Evolutionary conservation across 1,284 basidiomycete genomes (phyloP), one percentile per base, ranked within the genome.

Genomic region (Fomitiporia mediterranea): DNA sequence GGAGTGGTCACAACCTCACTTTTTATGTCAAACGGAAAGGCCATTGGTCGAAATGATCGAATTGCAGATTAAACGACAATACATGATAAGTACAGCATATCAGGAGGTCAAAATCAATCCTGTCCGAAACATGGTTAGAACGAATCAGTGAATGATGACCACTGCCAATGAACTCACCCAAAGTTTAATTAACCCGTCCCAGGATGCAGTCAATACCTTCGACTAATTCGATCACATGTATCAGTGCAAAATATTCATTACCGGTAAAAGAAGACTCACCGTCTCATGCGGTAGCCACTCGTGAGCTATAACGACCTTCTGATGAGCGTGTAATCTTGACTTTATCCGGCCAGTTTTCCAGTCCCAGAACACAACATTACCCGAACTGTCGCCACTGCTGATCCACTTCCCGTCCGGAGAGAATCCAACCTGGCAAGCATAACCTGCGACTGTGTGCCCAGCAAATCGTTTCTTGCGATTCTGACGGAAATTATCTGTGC

Each of bases 311-410:
- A 99, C 91, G 7, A 98, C 96, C 73, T 98, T 93, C 39, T 82
- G 85, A 70, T 99, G 97, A 4, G 91, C 91, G 58, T 85, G 83
- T 57, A 99, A 72, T 44, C 94, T 77, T 61, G 92, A 95, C 71
- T 94, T 89, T 69, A 99, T 91, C 61, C 90, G 84, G 2, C 93
- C 90, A n/a, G 86, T 94, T 75, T 98, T 99, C 93, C 94, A 99
- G 72, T 99, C 97, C 97, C 96, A 99, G 72, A 98, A 97, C 13
- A 98, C 91, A 43, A 99, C 79, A 69, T 97, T 94, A 1, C 97
- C 97, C 60, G 89, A 85, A 2, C 91, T 91, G 65, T 98, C 96
- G 28, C 97, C 97, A 53, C 92, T 95, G 65, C 91, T 95, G 65
- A 99, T 87, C 86, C 93, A 96, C 70, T 93, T 92, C 15, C 97